Base-by-base conservation (phyloP, 495 filamentous ascomycete genomes). In the Penicillium taxi region DNA sequence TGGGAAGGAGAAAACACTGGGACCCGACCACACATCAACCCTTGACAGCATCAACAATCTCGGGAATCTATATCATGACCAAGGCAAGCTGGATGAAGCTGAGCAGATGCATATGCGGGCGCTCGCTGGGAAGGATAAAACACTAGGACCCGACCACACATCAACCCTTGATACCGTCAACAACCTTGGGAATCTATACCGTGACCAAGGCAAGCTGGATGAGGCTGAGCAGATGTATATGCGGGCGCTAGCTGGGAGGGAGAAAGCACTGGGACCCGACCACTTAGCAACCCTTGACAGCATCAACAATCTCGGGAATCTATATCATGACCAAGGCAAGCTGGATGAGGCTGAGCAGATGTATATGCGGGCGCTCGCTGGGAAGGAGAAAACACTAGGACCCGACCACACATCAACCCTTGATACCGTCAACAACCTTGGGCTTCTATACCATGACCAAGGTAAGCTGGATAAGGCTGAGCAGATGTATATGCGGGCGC, bases 351-450 rank as follows among this genome's bases (percentile, higher is more conserved):
- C 61, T 32, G 64, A 65, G 45, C 26, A 49, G 39, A 55, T 61
- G 41, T 64, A 56, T 35, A 24, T 38, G 26, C 42, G 54, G 31
- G 55, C 44, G 28, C 41, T 55, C n/a, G 42, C 30, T 44, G 52
- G 52, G 29, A 41, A 52, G 0, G 52, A 66, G 46, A 64, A 64
- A 42, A 53, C 52, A 14, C 39, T 56, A 3, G 57, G 62, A 17
- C 48, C 45, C 6, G 52, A 61, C 19, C 55, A 67, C 32, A 43
- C 21, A 14, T 58, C 44, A 21, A 66, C 53, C 12, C 53, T 66
- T 8, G 23, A 42, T n/a, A 68, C 56, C 28, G 37, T 67, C 22
- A 41, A 55, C 40, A 59, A 64, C 43, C 45, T 69, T 33, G 48
- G 45, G 0, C 17, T 16, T 37, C 41, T 61, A 37, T 61, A 58